Evolutionary conservation across 306 rosid species (phyloP).

Genomic region (Hylodesmum podocarpum): DNA sequence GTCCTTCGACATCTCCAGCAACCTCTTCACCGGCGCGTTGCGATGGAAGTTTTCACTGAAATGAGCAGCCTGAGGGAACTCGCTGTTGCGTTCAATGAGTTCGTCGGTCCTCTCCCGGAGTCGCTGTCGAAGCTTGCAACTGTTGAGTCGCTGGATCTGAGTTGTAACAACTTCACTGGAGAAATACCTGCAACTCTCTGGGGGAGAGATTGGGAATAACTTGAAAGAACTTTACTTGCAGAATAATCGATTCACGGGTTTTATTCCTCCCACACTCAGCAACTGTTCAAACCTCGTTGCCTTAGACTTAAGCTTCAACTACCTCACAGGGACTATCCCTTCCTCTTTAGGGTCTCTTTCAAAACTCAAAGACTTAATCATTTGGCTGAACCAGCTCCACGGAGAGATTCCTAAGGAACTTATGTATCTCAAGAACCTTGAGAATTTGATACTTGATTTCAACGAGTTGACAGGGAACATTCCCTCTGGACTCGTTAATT

Average conservation of each 20-base stretch:
- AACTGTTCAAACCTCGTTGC: conserved; percentile 83
- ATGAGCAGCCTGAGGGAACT: conserved; percentile 51
- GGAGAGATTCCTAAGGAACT: conserved; percentile 84
- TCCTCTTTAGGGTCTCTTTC: conserved; percentile 63
- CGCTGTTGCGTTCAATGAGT: conserved; percentile 47
- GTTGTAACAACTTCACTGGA: conserved; percentile 68
- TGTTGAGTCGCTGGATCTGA: conserved; percentile 79
- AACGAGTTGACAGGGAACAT: conserved; percentile 67
- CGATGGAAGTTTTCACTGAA: conserved; percentile 45
- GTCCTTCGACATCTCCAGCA: conserved; percentile 57
- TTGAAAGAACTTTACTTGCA: conserved; percentile 68
- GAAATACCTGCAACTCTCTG: conserved; percentile 57
- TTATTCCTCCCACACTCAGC: conserved; percentile 63
- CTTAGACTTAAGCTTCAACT: conserved; percentile 88
- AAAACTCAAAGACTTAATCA: conserved; percentile 62
- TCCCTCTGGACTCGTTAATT: conserved; percentile 75
- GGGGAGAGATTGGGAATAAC: conserved; percentile 37
- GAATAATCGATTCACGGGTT: conserved; percentile 66
- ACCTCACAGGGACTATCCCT: conserved; percentile 73
- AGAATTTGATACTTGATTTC: conserved; percentile 86
- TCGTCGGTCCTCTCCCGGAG: conserved; percentile 51
- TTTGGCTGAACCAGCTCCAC: conserved; percentile 76
- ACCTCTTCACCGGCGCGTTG: conserved; percentile 54
- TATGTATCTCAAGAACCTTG: conserved; percentile 45
- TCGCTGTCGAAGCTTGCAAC: conserved; percentile 46